Evolutionary conservation across 2,329 filamentous ascomycete species (phyloP).

Genomic region (Corniculantispora saksenae): DNA sequence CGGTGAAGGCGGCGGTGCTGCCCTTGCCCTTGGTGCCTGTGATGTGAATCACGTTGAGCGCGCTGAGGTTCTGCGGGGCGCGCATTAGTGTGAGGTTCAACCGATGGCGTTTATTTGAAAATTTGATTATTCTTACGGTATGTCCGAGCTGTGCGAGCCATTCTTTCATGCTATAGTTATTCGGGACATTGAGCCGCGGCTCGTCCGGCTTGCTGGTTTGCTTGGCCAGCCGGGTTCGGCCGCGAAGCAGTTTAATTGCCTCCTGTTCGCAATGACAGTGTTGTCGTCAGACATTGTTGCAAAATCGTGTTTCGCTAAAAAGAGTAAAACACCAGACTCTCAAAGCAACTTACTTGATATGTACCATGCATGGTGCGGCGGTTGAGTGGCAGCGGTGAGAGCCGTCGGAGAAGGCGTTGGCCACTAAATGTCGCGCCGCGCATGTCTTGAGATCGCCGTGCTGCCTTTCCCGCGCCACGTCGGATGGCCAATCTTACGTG

Average conservation of each 20-base stretch:
- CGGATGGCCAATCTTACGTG: background rate
- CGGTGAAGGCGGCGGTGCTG: constrained; percentile 49
- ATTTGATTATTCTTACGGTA: background rate
- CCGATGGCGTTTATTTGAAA: too few relatives aligned
- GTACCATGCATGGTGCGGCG: background rate
- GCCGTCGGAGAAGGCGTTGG: background rate
- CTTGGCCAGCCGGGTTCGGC: constrained; percentile 7
- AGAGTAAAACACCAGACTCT: background rate
- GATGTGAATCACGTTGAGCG: constrained; percentile 51
- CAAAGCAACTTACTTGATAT: background rate
- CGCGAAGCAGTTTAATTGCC: constrained; percentile 5
- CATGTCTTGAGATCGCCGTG: background rate
- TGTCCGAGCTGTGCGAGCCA: constrained; percentile 15
- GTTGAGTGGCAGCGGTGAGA: background rate
- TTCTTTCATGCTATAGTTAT: constrained; percentile 11
- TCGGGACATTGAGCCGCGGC: constrained; percentile 13
- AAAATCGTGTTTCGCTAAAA: background rate
- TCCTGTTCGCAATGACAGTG: background rate
- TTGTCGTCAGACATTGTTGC: background rate
- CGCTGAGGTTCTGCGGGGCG: background rate
- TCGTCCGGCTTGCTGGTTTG: constrained; percentile 1
- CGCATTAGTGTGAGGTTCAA: background rate
- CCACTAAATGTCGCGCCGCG: constrained; percentile 1
- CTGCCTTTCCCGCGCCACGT: background rate
- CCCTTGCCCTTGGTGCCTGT: constrained; percentile 58